Evolutionary conservation across 1,284 basidiomycete species (phyloP).

Genomic region (Ganoderma meredithae): DNA sequence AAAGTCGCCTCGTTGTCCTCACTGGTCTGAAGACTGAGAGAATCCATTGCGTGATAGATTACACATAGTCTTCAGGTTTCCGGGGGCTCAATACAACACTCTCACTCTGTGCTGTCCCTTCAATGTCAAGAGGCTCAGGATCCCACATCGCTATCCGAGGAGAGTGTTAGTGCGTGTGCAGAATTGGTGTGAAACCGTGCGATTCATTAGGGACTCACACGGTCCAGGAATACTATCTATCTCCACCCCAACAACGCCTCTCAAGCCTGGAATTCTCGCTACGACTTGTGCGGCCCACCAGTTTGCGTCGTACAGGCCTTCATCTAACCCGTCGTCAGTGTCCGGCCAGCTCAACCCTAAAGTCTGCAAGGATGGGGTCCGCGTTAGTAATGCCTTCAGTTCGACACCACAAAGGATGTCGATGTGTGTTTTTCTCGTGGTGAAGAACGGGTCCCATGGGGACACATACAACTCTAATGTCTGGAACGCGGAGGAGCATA

Average conservation of each 20-base stretch:
- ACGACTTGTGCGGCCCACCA: background rate
- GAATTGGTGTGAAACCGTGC: too few relatives aligned
- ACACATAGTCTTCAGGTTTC: too few relatives aligned
- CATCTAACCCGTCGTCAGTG: background rate
- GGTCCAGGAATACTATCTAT: background rate
- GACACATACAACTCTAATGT: conserved; percentile 1
- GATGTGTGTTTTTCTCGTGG: background rate
- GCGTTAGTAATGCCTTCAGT: background rate
- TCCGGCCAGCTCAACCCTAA: background rate
- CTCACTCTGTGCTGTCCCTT: too few relatives aligned
- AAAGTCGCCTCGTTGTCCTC: too few relatives aligned
- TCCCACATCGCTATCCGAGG: background rate
- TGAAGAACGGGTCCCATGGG: conserved; percentile 1
- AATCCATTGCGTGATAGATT: too few relatives aligned
- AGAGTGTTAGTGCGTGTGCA: background rate
- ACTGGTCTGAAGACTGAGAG: background rate
- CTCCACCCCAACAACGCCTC: background rate
- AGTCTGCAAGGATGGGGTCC: background rate
- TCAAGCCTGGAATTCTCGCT: background rate
- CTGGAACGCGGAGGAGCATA: background rate
- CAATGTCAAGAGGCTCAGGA: background rate
- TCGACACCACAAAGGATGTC: background rate
- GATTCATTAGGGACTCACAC: background rate
- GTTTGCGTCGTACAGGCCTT: background rate
- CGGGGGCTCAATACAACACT: too few relatives aligned